Evolutionary conservation across 1,284 basidiomycete genomes (phyloP).

Genomic region (Microbotryum violaceum): DNA sequence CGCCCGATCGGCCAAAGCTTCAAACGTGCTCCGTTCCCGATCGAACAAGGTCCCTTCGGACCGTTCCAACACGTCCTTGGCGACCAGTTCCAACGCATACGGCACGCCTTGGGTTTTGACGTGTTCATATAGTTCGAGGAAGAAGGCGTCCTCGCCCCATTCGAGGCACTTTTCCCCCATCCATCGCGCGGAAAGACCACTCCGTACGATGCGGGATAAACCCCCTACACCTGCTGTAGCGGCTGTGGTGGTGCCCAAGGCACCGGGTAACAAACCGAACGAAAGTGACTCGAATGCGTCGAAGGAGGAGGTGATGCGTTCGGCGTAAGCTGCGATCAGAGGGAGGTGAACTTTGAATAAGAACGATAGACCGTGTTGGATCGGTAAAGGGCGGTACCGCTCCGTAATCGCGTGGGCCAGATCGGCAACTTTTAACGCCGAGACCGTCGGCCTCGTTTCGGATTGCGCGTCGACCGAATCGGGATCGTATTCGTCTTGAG

Average conservation of each 20-base stretch:
- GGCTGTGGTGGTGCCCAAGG: conserved; percentile 70
- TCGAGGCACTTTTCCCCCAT: conserved; percentile 57
- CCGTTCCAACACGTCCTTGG: conserved; percentile 32
- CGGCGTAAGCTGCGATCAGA: conserved; percentile 65
- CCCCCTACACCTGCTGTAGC: conserved; percentile 64
- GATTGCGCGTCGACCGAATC: conserved; percentile 45
- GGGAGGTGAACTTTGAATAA: conserved; percentile 77
- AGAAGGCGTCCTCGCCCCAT: conserved; percentile 89
- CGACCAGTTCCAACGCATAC: conserved; percentile 45
- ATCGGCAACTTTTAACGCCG: conserved; percentile 69
- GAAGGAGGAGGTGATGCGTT: conserved; percentile 69
- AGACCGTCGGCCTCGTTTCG: conserved; percentile 57
- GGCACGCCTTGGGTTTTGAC: conserved; percentile 52
- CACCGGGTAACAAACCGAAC: conserved; percentile 74
- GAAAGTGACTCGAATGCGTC: conserved; percentile 90
- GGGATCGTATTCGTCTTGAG: conserved; percentile 47
- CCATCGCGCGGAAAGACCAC: conserved; percentile 66
- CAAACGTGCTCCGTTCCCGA: conserved; percentile 48
- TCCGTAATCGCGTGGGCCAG: conserved; percentile 56
- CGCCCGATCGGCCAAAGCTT: conserved; percentile 56
- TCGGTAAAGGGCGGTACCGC: conserved; percentile 84
- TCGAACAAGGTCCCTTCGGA: conserved; percentile 42
- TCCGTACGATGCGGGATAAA: conserved; percentile 70
- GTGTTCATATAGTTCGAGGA: conserved; percentile 75
- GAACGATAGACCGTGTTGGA: conserved; percentile 69